Base-by-base conservation (phyloP, 352 stramenopile species). In the Hyaloperonospora brassicae region DNA sequence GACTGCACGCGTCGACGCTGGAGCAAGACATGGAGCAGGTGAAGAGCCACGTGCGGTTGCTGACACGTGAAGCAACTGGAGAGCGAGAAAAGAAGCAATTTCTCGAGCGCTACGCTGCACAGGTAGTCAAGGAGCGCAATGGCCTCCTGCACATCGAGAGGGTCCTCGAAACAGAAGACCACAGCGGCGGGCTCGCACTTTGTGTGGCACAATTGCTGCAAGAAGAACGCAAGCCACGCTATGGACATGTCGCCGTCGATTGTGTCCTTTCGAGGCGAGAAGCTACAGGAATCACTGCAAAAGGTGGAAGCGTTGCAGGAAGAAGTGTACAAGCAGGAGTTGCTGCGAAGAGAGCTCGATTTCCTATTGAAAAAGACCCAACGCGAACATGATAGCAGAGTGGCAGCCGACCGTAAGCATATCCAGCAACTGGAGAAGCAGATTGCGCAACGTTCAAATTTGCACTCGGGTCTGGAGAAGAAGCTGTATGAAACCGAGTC, bases 51-150 rank as follows among this genome's bases (percentile, higher is more conserved):
- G 68, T 81, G 23, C 64, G 66, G 1, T 64, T 87, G 24, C 54
- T 89, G 36, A 74, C 62, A 13, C 66, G 76, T 0, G 79, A 89
- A 49, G 62, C 72, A 1, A 57, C 56, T 0, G 43, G 59, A 12
- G 83, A 90, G 54, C 57, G 79, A 9, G 83, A 93, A 50, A 89
- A 89, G 61, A 87, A 85, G 27, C 66, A 82, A 30, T 93, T 90
- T 52, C 50, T 93, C 1, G 83, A 93, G 55, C 65, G 77, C 23
- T 93, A 93, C 45, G 83, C 83, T 7, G 76, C 74, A 2, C 79
- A 93, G 50, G 64, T 93, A n/a, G 78, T 93, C 4, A 90, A 93
- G 54, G 83, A 93, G 58, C 74, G 83, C 38, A 93, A 93, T 55
- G 79, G 90, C 14, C 45, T 90, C 41, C 59, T 93, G 30, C 83